Evolutionary conservation across 2,329 filamentous ascomycete species (phyloP).

Genomic region (Ophiostoma quercus): DNA sequence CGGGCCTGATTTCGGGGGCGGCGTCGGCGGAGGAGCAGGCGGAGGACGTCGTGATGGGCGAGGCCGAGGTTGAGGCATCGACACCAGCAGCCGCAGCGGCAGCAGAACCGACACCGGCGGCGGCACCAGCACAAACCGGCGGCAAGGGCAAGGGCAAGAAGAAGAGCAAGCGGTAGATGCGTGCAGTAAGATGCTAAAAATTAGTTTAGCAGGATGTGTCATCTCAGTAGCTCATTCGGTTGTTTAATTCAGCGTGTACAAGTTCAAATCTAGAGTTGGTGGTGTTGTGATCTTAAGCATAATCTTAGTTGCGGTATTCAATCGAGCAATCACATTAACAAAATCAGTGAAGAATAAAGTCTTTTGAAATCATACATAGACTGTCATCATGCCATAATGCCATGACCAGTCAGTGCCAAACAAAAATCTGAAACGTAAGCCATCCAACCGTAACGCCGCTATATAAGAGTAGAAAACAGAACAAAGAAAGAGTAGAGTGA

Average conservation of each 20-base stretch:
- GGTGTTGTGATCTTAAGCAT: no score
- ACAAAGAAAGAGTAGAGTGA: slow-evolving; percentile 23
- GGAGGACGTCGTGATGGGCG: slow-evolving; percentile 32
- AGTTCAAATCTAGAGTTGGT: background rate
- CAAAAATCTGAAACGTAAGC: slow-evolving; percentile 17
- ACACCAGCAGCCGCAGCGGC: slow-evolving; percentile 32
- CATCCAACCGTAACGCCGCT: slow-evolving; percentile 23
- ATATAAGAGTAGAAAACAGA: slow-evolving; percentile 14
- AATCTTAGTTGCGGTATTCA: no score
- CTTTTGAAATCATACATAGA: slow-evolving; percentile 11
- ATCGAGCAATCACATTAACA: background rate
- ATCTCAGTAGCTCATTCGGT: background rate
- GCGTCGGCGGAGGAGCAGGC: slow-evolving; percentile 40
- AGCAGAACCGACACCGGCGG: slow-evolving; percentile 32
- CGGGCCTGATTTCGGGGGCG: slow-evolving; percentile 44
- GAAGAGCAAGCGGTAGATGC: slow-evolving; percentile 58
- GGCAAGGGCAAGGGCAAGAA: slow-evolving; percentile 60
- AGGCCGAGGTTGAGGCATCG: slow-evolving; percentile 27
- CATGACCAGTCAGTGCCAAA: slow-evolving; percentile 23
- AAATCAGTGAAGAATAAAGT: slow-evolving; percentile 11
- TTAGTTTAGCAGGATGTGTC: background rate
- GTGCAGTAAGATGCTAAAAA: no score
- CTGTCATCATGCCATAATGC: slow-evolving; percentile 14
- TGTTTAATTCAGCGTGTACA: background rate
- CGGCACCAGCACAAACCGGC: slow-evolving; percentile 29